Percentiles rank a stretch among this genome's conserved stretches.
Evolutionary conservation across 768 basidiomycete genomes (phyloP).

Genomic region (Termitomyces sp.): DNA sequence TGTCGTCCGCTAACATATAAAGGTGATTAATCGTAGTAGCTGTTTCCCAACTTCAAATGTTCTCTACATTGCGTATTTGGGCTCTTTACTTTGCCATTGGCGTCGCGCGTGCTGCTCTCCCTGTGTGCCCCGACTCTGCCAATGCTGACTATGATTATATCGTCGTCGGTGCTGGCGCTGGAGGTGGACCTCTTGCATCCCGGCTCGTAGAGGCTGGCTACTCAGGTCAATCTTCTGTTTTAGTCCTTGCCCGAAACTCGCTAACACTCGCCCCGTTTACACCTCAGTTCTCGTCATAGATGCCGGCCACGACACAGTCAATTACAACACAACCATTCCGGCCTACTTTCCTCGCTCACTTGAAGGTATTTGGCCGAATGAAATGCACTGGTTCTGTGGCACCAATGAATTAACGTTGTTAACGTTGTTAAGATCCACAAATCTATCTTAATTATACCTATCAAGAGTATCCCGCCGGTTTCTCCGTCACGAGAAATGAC

Average conservation of each 20-base stretch:
- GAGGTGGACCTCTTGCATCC: conserved; percentile 23
- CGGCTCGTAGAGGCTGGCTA: conserved; percentile 21
- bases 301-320: conserved; percentile 22
- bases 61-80: neutral
- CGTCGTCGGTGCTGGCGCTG: no score
- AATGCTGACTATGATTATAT: conserved; percentile 20
- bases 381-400: neutral
- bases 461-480: conserved; percentile 23
- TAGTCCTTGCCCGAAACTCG: neutral
- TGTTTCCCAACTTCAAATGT: neutral
- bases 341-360: conserved; percentile 20
- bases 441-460: conserved; percentile 25
- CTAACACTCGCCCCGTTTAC: no score
- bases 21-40: neutral
- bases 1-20: neutral
- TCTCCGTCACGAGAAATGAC: conserved; percentile 19
- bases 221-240: conserved; percentile 13
- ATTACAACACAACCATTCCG: conserved; percentile 25
- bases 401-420: neutral
- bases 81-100: neutral
- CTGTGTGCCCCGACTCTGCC: conserved; percentile 2
- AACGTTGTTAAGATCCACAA: conserved; percentile 18
- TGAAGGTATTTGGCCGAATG: conserved; percentile 15
- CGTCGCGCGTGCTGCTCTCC: no score
- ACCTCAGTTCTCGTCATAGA: conserved; percentile 26